phyloP scores from a whole-genome alignment of 1,284 basidiomycete genomes.

The Irpex sp. region DNA sequence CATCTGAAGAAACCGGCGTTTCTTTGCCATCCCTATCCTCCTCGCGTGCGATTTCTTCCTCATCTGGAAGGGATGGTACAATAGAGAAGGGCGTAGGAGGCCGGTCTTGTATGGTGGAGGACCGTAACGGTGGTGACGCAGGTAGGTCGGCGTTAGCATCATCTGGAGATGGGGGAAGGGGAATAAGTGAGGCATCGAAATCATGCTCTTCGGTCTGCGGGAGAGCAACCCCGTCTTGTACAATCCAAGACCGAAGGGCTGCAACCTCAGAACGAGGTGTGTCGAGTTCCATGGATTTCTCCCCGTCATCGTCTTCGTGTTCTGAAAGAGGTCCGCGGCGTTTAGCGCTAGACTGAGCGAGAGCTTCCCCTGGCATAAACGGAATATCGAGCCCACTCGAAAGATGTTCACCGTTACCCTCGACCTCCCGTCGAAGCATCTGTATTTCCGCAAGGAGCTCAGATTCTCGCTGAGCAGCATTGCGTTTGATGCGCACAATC shows the following conservation, averaged over 20 bases:
- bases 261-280: slow-evolving; percentile 42
- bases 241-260: neutral
- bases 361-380: neutral
- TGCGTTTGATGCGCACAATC: neutral
- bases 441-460: slow-evolving; percentile 15
- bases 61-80: neutral
- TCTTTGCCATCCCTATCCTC: neutral
- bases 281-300: slow-evolving; percentile 52
- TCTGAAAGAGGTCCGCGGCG: neutral
- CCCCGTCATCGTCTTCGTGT: slow-evolving; percentile 26
- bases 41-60: neutral
- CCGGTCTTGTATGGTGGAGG: neutral
- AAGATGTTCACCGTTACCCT: neutral
- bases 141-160: neutral
- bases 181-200: slow-evolving; percentile 6
- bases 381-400: slow-evolving; percentile 2
- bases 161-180: slow-evolving; percentile 15
- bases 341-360: neutral
- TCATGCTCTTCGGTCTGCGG: neutral
- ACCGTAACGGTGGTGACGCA: neutral
- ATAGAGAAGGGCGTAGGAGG: slow-evolving; percentile 8
- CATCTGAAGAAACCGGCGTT: neutral
- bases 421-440: slow-evolving; percentile 8
- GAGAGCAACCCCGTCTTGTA: neutral
- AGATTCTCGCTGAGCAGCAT: slow-evolving; percentile 11